Base-by-base conservation (phyloP, 306 rosid species). In the Trifolium repens region DNA sequence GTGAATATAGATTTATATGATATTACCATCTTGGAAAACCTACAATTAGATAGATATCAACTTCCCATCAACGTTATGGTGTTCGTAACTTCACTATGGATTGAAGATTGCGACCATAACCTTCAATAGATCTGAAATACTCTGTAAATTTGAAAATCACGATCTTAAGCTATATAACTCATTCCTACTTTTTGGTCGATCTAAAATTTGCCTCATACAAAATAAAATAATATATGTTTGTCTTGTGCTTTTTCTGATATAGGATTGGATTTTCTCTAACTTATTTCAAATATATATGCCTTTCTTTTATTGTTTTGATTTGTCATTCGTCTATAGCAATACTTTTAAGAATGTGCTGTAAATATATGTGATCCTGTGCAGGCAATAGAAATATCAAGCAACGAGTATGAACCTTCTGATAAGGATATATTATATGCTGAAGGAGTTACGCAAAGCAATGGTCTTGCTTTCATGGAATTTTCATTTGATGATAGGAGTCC, bases 341-440 rank as follows among this genome's bases (percentile, higher is more conserved):
- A 30, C 39, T 73, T 68, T 15, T 19, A 53, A 71, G 14, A 69
- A 64, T 40, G 24, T 43, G 65, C 26, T 81, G 43, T 26, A 68
- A 67, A 44, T 22, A 1, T 71, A 64, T 76, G 47, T 70, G 50
- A 80, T 79, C 78, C 47, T 74, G 35, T 44, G 26, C 92, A 92
- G 98, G 96, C 90, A 67, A 87, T 92, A 52, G 98, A 90, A 82
- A 85, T 92, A 81, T 92, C 98, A 61, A 92, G 98, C 87, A 92
- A 92, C 8, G 98, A 90, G 80, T 90, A 92, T 78, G 98, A 92
- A 79, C 98, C 98, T 80, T 78, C 96, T 0, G 96, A 92, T 14
- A 87, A 46, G 86, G 98, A 92, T 82, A 74, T 92, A 72, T 72
- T 90, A 79, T 90, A 80, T 84, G 96, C 96, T 42, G 96, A 92